Conservation (phyloP, 2,329 filamentous ascomycete species). For the Chrysoporthe puriensis region DNA sequence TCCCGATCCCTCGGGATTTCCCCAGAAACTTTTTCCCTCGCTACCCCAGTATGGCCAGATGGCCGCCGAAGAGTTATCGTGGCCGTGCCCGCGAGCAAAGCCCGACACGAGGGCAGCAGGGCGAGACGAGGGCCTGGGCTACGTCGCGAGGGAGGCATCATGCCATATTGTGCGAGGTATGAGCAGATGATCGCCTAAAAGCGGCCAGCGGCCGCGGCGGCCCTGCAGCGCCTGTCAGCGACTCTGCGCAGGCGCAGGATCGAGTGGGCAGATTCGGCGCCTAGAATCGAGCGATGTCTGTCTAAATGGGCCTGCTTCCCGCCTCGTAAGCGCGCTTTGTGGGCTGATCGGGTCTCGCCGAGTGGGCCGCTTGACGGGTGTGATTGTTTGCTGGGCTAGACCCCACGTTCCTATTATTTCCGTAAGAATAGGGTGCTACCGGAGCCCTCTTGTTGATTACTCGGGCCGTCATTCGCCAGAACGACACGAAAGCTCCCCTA, state of each 20-base stretch:
- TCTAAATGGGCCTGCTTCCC: slow-evolving; percentile 15
- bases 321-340: slow-evolving; percentile 22
- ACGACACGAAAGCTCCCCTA: background rate
- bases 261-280: slow-evolving; percentile 24
- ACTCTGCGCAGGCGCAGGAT: slow-evolving; percentile 15
- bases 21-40: slow-evolving; percentile 19
- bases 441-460: background rate
- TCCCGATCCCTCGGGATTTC: slow-evolving; percentile 20
- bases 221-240: slow-evolving; percentile 15
- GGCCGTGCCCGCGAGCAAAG: slow-evolving; percentile 12
- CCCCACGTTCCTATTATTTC: slow-evolving; percentile 3
- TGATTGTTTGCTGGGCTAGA: background rate
- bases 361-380: slow-evolving; percentile 11
- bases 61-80: slow-evolving; percentile 26
- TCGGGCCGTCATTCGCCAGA: background rate
- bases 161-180: slow-evolving; percentile 18
- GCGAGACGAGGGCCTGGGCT: slow-evolving; percentile 5
- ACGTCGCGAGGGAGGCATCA: slow-evolving; percentile 18
- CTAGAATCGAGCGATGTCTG: slow-evolving; percentile 23
- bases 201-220: slow-evolving; percentile 1
- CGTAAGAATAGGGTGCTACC: background rate
- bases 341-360: slow-evolving; percentile 29
- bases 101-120: background rate
- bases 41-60: slow-evolving; percentile 18
- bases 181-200: slow-evolving; percentile 21